A percentile compares a stretch with the other conserved stretches of the same genome.
These are phyloP conservation scores for Symbiodinium natans DNA, from an alignment of 73 alveolate genomes.

Conservation along the genomic window DNA sequence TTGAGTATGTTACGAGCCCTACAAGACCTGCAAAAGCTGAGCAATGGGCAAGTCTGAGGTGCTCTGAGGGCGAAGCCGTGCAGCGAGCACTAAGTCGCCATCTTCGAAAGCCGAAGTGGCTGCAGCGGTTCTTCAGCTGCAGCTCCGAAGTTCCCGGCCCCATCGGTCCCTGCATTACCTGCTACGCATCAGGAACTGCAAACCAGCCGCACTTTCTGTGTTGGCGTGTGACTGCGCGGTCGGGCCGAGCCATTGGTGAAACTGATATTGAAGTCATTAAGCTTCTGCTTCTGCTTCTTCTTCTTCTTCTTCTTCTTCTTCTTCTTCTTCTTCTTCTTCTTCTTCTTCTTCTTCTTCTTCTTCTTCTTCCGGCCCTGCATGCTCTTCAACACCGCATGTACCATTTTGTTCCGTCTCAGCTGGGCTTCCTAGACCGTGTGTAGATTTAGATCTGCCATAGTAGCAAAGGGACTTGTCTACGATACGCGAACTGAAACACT, in stretches of 20 bases:
- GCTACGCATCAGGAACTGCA: not conserved
- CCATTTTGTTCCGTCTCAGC: too few species aligned
- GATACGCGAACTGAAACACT: not conserved
- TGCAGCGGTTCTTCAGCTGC: not conserved
- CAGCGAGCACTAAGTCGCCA: not conserved
- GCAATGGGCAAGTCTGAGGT: not conserved
- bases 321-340: not conserved
- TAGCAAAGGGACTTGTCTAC: not conserved
- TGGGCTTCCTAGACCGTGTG: not conserved
- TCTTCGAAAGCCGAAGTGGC: conserved; percentile 21
- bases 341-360: not conserved
- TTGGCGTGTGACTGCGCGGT: too few species aligned
- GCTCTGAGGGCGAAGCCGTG: not conserved
- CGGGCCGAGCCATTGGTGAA: too few species aligned
- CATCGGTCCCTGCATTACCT: not conserved
- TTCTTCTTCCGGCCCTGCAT: too few species aligned
- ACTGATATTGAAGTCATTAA: not conserved
- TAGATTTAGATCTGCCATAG: not conserved
- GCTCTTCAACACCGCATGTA: too few species aligned
- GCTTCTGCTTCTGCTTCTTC: not conserved
- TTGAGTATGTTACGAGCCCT: not conserved
- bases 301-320: not conserved
- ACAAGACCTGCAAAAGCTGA: too few species aligned
- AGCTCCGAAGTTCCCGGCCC: not conserved
- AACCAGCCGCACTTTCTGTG: not conserved